Evolutionary conservation across 352 stramenopile genomes (phyloP).

Genomic region (Phytophthora europaea): DNA sequence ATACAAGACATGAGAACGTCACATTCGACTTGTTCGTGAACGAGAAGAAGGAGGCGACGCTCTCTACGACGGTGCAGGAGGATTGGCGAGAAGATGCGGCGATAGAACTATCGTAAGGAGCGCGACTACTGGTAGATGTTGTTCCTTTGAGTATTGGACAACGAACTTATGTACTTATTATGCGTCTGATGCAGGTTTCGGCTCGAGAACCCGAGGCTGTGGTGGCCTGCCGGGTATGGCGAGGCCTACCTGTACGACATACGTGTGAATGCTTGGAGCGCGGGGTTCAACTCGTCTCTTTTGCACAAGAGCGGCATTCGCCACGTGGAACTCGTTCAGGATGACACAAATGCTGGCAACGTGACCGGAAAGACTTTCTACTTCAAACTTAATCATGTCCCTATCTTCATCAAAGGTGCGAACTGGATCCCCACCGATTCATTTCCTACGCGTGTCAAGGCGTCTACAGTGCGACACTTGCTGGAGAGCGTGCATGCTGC

Average conservation of each 20-base stretch:
- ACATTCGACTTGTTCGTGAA: conserved; percentile 66
- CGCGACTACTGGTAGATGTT: not conserved
- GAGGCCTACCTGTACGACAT: conserved; percentile 72
- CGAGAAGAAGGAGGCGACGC: conserved; percentile 31
- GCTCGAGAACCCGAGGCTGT: conserved; percentile 64
- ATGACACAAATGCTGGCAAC: conserved; percentile 55
- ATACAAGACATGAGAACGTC: conserved; percentile 42
- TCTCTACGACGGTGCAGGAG: conserved; percentile 28
- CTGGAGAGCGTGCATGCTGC: conserved; percentile 63
- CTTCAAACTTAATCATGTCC: conserved; percentile 76
- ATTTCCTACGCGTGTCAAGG: conserved; percentile 68
- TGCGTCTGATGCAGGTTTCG: conserved; percentile 37
- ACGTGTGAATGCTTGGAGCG: conserved; percentile 46
- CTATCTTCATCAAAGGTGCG: conserved; percentile 79
- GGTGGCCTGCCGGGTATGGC: conserved; percentile 79
- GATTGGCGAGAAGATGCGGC: conserved; percentile 24
- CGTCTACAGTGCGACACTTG: conserved; percentile 53
- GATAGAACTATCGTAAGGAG: conserved; percentile 52
- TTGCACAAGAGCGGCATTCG: conserved; percentile 70
- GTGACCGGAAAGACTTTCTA: conserved; percentile 71
- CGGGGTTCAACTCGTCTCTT: conserved; percentile 40
- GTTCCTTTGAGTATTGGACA: not conserved
- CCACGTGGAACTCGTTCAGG: conserved; percentile 66
- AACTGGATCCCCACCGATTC: conserved; percentile 88
- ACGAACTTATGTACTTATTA: not conserved